A percentile compares a stretch with the other conserved stretches of the same genome.
Evolutionary conservation across 306 rosid genomes (phyloP).

Genomic region (Ormosia emarginata): DNA sequence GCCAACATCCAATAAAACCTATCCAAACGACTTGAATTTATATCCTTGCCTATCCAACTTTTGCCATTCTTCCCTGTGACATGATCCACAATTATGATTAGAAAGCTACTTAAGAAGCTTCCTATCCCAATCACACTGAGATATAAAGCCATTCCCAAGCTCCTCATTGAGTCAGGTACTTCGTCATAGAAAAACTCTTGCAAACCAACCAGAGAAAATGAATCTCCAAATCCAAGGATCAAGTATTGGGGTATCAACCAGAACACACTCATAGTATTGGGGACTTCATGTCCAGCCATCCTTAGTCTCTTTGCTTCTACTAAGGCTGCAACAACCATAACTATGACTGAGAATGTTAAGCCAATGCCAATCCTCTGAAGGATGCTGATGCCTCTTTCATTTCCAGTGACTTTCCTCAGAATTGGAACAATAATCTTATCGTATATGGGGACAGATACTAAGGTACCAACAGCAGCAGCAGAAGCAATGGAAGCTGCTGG

Average conservation of each 20-base stretch:
- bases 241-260: constrained; percentile 48
- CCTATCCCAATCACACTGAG: constrained; percentile 51
- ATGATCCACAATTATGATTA: constrained; percentile 43
- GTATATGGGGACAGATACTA: constrained; percentile 29
- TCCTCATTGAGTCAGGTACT: constrained; percentile 52
- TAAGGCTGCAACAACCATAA: constrained; percentile 37
- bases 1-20: constrained; percentile 43
- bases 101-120: constrained; percentile 42
- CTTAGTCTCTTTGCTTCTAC: constrained; percentile 42
- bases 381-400: constrained; percentile 51
- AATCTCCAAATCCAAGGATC: constrained; percentile 39
- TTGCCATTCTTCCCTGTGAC: constrained; percentile 28
- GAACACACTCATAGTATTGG: constrained; percentile 26
- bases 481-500: constrained; percentile 47
- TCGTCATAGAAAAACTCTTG: constrained; percentile 53
- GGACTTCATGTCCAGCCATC: background rate
- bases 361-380: constrained; percentile 45
- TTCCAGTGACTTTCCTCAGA: constrained; percentile 32
- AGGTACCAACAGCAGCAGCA: constrained; percentile 28
- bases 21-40: constrained; percentile 44
- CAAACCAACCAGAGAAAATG: constrained; percentile 41
- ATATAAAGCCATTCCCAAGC: constrained; percentile 47
- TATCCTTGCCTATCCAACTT: constrained; percentile 47
- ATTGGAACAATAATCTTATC: constrained; percentile 40
- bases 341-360: background rate